phyloP scores from a whole-genome alignment of 192 early-diverging fungal genomes.

The Borealophlyctis nickersoniae region DNA sequence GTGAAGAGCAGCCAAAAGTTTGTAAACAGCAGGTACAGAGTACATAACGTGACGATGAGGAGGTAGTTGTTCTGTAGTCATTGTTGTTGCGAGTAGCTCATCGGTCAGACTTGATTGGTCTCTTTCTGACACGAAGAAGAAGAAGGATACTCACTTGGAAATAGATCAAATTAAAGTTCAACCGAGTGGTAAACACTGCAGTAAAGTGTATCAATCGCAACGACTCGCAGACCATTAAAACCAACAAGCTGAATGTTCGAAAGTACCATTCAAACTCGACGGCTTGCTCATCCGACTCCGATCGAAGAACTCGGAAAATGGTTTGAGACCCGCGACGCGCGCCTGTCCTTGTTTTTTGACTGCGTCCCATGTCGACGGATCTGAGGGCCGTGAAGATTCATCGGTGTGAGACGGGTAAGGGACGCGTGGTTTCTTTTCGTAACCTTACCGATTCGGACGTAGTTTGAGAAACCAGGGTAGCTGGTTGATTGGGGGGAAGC shows the following conservation, averaged over 20 bases:
- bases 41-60: constrained; percentile 35
- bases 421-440: not conserved
- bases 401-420: not conserved
- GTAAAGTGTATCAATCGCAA: not conserved
- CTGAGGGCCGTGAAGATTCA: not conserved
- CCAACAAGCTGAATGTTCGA: too few species aligned
- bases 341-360: constrained; percentile 23
- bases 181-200: constrained; percentile 26
- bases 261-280: constrained; percentile 12
- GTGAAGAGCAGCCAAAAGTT: constrained; percentile 42
- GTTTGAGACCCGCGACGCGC: constrained; percentile 28
- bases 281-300: constrained; percentile 30
- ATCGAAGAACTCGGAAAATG: constrained; percentile 39
- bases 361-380: constrained; percentile 23
- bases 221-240: not conserved
- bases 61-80: constrained; percentile 42
- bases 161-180: constrained; percentile 39
- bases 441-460: constrained; percentile 10
- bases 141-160: constrained; percentile 23
- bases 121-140: too few species aligned
- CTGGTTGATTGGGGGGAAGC: too few species aligned
- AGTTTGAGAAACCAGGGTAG: not conserved
- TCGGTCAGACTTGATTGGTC: too few species aligned
- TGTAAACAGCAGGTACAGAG: constrained; percentile 41
- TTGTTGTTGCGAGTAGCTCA: too few species aligned